Conservation (phyloP, 805 yeast genomes). For the Lachancea kluyveri region DNA sequence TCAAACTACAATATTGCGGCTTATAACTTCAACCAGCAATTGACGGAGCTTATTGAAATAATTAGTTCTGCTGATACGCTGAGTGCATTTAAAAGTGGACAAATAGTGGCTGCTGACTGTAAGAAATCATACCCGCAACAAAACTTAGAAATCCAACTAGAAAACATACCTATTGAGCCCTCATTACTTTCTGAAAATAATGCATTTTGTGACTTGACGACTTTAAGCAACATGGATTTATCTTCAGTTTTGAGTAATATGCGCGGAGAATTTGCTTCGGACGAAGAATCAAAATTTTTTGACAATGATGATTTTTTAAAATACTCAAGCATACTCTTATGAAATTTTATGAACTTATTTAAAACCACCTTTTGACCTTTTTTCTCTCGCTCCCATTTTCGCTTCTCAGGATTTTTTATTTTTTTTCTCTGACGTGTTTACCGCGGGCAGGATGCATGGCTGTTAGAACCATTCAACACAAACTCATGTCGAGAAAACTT, state of each 20-base stretch:
- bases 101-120: slow-evolving; percentile 4
- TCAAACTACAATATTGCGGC: slow-evolving; percentile 15
- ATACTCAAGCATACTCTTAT: slow-evolving; percentile 6
- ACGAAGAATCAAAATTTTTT: slow-evolving; percentile 4
- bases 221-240: slow-evolving; percentile 10
- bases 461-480: no score
- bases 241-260: slow-evolving; percentile 10
- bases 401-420: no score
- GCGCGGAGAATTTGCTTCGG: slow-evolving; percentile 3
- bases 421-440: no score
- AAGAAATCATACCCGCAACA: not conserved
- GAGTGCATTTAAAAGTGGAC: slow-evolving; percentile 7
- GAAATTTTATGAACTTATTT: no score
- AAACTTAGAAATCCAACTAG: not conserved
- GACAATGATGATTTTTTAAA: slow-evolving; percentile 11
- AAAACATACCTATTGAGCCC: no score
- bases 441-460: no score
- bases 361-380: no score
- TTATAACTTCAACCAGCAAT: slow-evolving; percentile 13
- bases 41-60: slow-evolving; percentile 16
- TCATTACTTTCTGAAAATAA: not conserved
- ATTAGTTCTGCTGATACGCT: slow-evolving; percentile 10
- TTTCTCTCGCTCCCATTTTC: no score
- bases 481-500: no score
- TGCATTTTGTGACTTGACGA: slow-evolving; percentile 4